phyloP scores from a whole-genome alignment of 805 yeast species.

The Candida nonsorbophila region DNA sequence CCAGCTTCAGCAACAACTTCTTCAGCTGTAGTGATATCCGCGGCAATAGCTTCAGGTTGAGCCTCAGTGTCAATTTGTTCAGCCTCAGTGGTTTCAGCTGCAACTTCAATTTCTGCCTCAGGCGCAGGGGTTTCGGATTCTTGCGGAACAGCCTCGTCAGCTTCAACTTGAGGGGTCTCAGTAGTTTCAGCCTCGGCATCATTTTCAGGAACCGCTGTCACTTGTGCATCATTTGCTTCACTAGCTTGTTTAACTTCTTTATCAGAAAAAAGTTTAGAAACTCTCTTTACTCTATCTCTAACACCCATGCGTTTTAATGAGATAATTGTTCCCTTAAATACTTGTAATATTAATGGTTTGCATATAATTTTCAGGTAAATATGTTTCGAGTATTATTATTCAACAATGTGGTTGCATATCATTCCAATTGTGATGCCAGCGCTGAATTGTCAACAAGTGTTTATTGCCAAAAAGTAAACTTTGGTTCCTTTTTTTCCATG shows the following conservation, averaged over 20 bases:
- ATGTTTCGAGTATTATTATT: no score
- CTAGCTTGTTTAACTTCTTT: slow-evolving; percentile 12
- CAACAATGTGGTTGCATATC: no score
- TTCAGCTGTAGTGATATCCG: slow-evolving; percentile 6
- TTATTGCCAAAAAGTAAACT: no score
- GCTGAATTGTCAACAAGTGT: no score
- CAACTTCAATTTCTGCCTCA: slow-evolving; percentile 7
- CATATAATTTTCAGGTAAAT: no score
- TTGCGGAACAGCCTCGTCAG: slow-evolving; percentile 4
- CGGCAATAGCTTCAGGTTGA: slow-evolving; percentile 5
- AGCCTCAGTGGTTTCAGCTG: slow-evolving; percentile 6
- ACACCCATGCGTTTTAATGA: slow-evolving; percentile 23
- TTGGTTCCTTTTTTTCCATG: no score
- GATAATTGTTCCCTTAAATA: slow-evolving; percentile 1
- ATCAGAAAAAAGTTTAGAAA: slow-evolving; percentile 28
- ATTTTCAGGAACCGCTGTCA: background rate
- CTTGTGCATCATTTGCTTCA: slow-evolving; percentile 1
- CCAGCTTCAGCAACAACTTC: slow-evolving; percentile 6
- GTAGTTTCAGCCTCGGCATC: slow-evolving; percentile 2
- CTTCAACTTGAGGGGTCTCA: slow-evolving; percentile 3
- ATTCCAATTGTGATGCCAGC: no score
- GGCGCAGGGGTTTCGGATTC: slow-evolving; percentile 5
- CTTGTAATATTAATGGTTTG: no score
- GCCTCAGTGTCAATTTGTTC: slow-evolving; percentile 7
- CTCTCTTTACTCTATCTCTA: slow-evolving; percentile 34